These are phyloP conservation scores for Aschersonia sp. DNA, from an alignment of 2,329 filamentous ascomycete species.

Conservation along the genomic window DNA sequence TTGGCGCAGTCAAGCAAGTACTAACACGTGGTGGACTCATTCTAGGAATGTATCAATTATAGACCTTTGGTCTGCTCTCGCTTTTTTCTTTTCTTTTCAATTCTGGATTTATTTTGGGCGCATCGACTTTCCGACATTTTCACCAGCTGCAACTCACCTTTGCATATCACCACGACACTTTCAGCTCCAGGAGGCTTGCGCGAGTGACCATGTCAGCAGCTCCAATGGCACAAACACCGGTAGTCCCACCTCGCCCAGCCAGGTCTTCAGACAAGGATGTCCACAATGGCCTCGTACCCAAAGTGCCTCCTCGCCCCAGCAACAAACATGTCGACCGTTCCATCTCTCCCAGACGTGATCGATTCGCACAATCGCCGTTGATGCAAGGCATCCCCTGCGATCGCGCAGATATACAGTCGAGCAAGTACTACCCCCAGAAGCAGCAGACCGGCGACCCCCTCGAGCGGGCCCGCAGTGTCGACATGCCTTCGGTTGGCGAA, in stretches of 20 bases:
- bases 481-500: conserved; percentile 72
- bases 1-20: too few relatives aligned
- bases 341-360: conserved; percentile 60
- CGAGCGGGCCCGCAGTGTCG: conserved; percentile 60
- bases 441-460: conserved; percentile 25
- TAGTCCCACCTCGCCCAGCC: conserved; percentile 41
- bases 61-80: too few relatives aligned
- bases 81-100: too few relatives aligned
- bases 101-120: too few relatives aligned
- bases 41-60: too few relatives aligned
- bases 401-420: conserved; percentile 19
- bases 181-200: not conserved
- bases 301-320: conserved; percentile 63
- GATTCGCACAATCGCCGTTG: conserved; percentile 74
- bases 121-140: too few relatives aligned
- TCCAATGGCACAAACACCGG: conserved; percentile 34
- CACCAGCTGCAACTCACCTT: not conserved
- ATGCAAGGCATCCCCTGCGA: conserved; percentile 50
- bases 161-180: not conserved
- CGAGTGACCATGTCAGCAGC: conserved; percentile 30
- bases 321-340: conserved; percentile 62
- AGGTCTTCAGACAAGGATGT: conserved; percentile 33
- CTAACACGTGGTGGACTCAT: too few relatives aligned
- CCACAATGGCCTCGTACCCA: conserved; percentile 34
- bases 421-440: conserved; percentile 18